Evolutionary conservation across 257 asterid species (phyloP).

Genomic region (Solanum gracilifrons): DNA sequence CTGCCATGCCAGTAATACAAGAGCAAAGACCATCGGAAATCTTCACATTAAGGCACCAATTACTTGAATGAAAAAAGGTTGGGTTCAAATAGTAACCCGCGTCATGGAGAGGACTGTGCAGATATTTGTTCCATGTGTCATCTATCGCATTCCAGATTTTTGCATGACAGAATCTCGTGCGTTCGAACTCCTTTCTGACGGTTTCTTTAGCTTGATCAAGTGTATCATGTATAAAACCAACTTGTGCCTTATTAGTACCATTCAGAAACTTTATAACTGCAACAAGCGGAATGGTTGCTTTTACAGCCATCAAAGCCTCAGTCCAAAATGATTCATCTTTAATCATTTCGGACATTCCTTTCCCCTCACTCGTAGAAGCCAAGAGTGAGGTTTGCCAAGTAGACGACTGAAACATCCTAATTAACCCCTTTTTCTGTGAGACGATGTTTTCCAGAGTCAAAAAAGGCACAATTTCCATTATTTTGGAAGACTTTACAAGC

Average conservation of each 20-base stretch:
- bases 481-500: slow-evolving; percentile 18
- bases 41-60: slow-evolving; percentile 28
- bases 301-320: slow-evolving; percentile 16
- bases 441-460: slow-evolving; percentile 41
- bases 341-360: slow-evolving; percentile 24
- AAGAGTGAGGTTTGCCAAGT: slow-evolving; percentile 1
- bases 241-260: slow-evolving; percentile 8
- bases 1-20: slow-evolving; percentile 20
- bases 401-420: slow-evolving; percentile 17
- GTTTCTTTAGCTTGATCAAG: slow-evolving; percentile 54
- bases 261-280: slow-evolving; percentile 22
- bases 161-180: slow-evolving; percentile 15
- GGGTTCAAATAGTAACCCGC: slow-evolving; percentile 58
- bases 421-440: slow-evolving; percentile 11
- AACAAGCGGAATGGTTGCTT: slow-evolving; percentile 42
- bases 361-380: slow-evolving; percentile 19
- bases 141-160: slow-evolving; percentile 49
- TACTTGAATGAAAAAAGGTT: slow-evolving; percentile 20
- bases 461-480: slow-evolving; percentile 21
- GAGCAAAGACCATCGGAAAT: slow-evolving; percentile 28
- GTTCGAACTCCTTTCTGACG: slow-evolving; percentile 22
- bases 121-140: slow-evolving; percentile 38
- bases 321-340: slow-evolving; percentile 32
- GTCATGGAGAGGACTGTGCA: slow-evolving; percentile 56
- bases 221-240: slow-evolving; percentile 36